Base-by-base conservation (phyloP, 306 rosid genomes). In the Phaseolus lunatus region DNA sequence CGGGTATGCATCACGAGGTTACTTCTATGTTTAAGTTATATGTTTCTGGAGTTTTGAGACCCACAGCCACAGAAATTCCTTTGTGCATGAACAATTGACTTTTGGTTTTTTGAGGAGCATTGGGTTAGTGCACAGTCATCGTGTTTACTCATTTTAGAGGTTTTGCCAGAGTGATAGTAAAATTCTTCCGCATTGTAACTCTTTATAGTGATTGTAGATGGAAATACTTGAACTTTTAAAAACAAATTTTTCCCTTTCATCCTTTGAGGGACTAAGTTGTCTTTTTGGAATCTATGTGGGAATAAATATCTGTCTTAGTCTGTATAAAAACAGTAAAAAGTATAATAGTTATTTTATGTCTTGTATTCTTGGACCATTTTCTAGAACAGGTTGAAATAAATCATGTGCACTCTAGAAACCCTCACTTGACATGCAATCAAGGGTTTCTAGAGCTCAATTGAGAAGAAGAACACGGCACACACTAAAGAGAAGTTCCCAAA, bases 1-100 rank as follows among this genome's bases (percentile, higher is more conserved):
- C 22, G 53, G 24, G 0, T 29, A 31, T 18, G n/a, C 61, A 45
- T 29, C 65, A 15, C 10, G 6, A 35, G 66, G 22, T 29, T 35
- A 53, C 22, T 20, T 53, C 65, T 12, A n/a, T 49, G 19, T 29
- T 33, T 53, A 13, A 53, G 50, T 71, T 22, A 52, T 33, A 23
- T 53, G 50, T 54, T 20, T 3, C 47, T 41, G 22, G 65, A 53
- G 35, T 52, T 70, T 3, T 15, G 64, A 71, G 65, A 71, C 20
- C 47, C 47, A 10, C 47, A 41, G 13, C 3, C 22, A 14, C 41
- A 29, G 1, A 61, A 2, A 26, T 16, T 20, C 13, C 37, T 10
- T 24, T 58, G 19, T 5, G 37, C 65, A 58, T 58, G 5, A 58
- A 58, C 19, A 35, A 24, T 58, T 58, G 37, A 26, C 65, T 58